Conservation (phyloP, 176 grass and related monocot species). For the Carex scoparia region DNA sequence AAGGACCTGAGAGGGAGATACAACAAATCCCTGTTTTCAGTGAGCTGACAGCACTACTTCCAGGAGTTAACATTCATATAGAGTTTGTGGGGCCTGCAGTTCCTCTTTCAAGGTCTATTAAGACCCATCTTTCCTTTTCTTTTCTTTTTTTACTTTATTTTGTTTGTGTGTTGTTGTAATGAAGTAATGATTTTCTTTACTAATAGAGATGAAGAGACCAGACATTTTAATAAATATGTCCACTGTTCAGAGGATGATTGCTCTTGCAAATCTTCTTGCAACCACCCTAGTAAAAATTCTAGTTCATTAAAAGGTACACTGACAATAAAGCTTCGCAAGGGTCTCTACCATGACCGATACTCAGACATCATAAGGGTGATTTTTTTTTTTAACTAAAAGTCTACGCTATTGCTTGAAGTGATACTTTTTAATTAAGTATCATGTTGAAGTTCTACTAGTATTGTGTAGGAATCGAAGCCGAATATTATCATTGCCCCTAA, state of each 20-base stretch:
- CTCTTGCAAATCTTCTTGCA: constrained; percentile 50
- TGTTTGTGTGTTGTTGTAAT: constrained; percentile 7
- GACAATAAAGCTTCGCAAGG: constrained; percentile 57
- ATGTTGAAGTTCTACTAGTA: neutral
- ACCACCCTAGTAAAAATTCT: constrained; percentile 26
- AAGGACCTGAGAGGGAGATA: constrained; percentile 90
- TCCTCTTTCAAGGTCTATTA: constrained; percentile 62
- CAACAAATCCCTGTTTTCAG: constrained; percentile 62
- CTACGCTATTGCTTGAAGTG: constrained; percentile 6
- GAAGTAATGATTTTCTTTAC: neutral
- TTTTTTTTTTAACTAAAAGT: constrained; percentile 4
- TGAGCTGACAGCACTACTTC: constrained; percentile 76
- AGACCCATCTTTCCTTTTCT: constrained; percentile 9
- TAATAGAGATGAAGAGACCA: constrained; percentile 65
- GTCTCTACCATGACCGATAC: constrained; percentile 80
- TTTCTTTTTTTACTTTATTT: neutral
- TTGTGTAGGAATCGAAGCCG: constrained; percentile 60
- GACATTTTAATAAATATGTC: constrained; percentile 48
- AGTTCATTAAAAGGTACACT: constrained; percentile 23
- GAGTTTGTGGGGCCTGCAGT: constrained; percentile 81
- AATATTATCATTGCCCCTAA: constrained; percentile 82
- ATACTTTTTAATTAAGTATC: constrained; percentile 1
- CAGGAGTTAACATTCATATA: constrained; percentile 50
- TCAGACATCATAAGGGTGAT: constrained; percentile 62
- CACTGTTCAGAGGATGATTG: constrained; percentile 58